Evolutionary conservation across 345 rosid genomes (phyloP).

Genomic region (Physaria fendleri): DNA sequence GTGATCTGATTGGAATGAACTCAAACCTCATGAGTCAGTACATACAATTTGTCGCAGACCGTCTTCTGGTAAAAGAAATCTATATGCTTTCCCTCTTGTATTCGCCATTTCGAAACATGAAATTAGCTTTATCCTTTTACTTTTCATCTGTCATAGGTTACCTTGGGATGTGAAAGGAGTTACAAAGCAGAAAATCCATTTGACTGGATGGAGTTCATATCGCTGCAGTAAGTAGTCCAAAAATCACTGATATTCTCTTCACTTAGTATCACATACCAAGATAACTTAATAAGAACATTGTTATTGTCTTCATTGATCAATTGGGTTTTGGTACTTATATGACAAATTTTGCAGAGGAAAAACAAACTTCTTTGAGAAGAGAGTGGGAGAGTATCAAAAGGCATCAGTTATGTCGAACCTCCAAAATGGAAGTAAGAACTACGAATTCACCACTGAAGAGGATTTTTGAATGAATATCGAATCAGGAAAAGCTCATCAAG

Average conservation of each 20-base stretch:
- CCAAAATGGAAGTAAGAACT: constrained; percentile 54
- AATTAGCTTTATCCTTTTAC: too few species aligned
- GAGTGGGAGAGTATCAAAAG: constrained; percentile 90
- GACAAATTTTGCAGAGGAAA: constrained; percentile 54
- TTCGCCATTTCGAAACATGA: not conserved
- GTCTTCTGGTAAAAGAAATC: constrained; percentile 55
- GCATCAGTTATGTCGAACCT: constrained; percentile 87
- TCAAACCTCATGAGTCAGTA: constrained; percentile 85
- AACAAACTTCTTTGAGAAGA: constrained; percentile 76
- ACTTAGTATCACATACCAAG: not conserved
- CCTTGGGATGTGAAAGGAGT: constrained; percentile 59
- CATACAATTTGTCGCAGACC: constrained; percentile 84
- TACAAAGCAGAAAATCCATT: constrained; percentile 76
- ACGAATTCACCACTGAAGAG: constrained; percentile 62
- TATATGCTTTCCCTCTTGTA: not conserved
- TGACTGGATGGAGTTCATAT: constrained; percentile 98
- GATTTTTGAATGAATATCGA: constrained; percentile 41
- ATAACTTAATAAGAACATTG: not conserved
- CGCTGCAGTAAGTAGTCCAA: constrained; percentile 62
- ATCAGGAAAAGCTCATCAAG: constrained; percentile 4
- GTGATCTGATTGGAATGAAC: constrained; percentile 89
- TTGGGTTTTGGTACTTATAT: constrained; percentile 13
- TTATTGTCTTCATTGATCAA: not conserved
- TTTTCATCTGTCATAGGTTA: too few species aligned
- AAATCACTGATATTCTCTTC: not conserved